Percentiles rank a stretch among this genome's conserved stretches.
phyloP scores from a whole-genome alignment of 805 yeast genomes.

The Lipomyces orientalis region DNA sequence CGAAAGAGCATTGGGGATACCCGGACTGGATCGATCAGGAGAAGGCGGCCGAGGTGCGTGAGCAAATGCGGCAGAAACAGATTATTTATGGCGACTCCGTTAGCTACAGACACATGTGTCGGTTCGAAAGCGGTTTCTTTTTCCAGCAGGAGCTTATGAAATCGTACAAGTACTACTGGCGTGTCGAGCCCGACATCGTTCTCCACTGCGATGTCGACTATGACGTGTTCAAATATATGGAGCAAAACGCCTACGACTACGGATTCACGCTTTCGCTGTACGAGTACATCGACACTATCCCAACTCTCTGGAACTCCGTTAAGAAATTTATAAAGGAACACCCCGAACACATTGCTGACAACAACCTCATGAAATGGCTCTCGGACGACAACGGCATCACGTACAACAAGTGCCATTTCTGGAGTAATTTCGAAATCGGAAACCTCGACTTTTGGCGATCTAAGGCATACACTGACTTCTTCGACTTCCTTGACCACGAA shows the following conservation, averaged over 20 bases:
- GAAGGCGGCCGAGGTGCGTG: slow-evolving; percentile 68
- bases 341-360: slow-evolving; percentile 63
- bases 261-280: slow-evolving; percentile 78
- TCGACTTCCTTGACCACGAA: slow-evolving; percentile 60
- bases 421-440: slow-evolving; percentile 78
- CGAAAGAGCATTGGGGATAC: slow-evolving; percentile 82
- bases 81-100: slow-evolving; percentile 77
- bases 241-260: slow-evolving; percentile 70
- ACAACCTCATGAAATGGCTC: slow-evolving; percentile 72
- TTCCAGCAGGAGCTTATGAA: slow-evolving; percentile 70
- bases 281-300: slow-evolving; percentile 72
- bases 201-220: slow-evolving; percentile 78
- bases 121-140: slow-evolving; percentile 85
- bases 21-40: slow-evolving; percentile 80
- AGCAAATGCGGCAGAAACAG: slow-evolving; percentile 56
- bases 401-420: slow-evolving; percentile 79
- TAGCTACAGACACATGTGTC: slow-evolving; percentile 88
- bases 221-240: slow-evolving; percentile 82
- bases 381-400: slow-evolving; percentile 70
- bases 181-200: slow-evolving; percentile 84
- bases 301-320: slow-evolving; percentile 77
- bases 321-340: slow-evolving; percentile 63
- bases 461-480: slow-evolving; percentile 60
- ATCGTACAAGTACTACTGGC: slow-evolving; percentile 87
- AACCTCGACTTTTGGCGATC: slow-evolving; percentile 62